phyloP scores from a whole-genome alignment of 139 green algal genomes.

The Ulvella scutata region DNA sequence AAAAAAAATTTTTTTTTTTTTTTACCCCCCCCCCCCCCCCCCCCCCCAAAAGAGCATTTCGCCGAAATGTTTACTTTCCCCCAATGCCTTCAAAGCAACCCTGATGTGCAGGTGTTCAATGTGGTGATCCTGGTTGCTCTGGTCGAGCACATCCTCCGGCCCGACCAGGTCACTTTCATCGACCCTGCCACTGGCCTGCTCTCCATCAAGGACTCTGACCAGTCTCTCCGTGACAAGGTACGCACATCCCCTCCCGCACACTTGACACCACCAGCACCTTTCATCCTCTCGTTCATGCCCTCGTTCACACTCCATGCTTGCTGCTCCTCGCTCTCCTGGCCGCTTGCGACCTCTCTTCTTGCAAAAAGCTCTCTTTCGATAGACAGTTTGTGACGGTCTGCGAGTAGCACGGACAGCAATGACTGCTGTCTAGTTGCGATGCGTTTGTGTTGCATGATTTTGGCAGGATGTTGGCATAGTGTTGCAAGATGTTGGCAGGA shows the following conservation, averaged over 20 bases:
- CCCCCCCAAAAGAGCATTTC: too few species aligned
- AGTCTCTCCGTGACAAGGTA: not conserved
- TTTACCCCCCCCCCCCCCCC: not conserved
- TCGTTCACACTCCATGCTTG: too few species aligned
- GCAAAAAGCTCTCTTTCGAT: not conserved
- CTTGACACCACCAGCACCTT: not conserved
- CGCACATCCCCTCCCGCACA: not conserved
- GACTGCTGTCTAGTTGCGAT: not conserved
- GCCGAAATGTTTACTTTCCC: too few species aligned
- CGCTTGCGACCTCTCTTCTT: not conserved
- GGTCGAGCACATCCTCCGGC: slow-evolving; percentile 10
- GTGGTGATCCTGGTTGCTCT: not conserved
- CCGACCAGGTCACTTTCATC: not conserved
- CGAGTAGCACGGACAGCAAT: not conserved
- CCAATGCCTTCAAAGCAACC: too few species aligned
- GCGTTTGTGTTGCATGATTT: not conserved
- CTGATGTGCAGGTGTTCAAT: not conserved
- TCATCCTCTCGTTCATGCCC: not conserved
- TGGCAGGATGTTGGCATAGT: not conserved
- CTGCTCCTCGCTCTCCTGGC: not conserved
- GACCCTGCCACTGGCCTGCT: not conserved
- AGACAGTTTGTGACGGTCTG: not conserved
- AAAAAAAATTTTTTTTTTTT: not conserved
- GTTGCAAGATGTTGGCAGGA: not conserved
- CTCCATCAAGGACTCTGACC: not conserved